phyloP scores from a whole-genome alignment of 345 rosid genomes.

The Salix suchowensis region DNA sequence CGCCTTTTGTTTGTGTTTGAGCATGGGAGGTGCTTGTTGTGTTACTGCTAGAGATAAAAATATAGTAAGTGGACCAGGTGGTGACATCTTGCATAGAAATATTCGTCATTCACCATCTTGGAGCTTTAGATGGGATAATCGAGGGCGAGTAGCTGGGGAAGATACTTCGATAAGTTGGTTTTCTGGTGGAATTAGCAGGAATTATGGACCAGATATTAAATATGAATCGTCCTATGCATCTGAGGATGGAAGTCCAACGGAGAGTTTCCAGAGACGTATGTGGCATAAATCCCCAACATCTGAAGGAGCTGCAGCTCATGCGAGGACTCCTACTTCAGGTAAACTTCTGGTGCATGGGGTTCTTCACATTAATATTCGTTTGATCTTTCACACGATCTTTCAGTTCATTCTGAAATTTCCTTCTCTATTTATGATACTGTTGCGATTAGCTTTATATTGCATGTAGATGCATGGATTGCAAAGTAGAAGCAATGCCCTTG shows the following conservation, averaged over 20 bases:
- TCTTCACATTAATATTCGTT: background rate
- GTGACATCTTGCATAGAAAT: conserved; percentile 58
- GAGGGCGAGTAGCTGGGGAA: conserved; percentile 97
- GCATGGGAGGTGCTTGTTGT: conserved; percentile 95
- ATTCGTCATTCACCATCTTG: conserved; percentile 78
- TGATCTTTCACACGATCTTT: background rate
- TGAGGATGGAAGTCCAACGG: conserved; percentile 63
- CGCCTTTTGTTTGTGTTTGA: conserved; percentile 24
- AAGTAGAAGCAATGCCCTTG: background rate
- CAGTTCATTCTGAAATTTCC: background rate
- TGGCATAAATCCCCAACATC: conserved; percentile 70
- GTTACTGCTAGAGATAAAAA: conserved; percentile 90
- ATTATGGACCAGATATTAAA: conserved; percentile 53
- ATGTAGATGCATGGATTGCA: background rate
- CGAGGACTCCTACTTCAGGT: conserved; percentile 70
- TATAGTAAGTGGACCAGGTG: conserved; percentile 53
- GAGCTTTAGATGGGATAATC: conserved; percentile 94
- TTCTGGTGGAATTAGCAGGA: conserved; percentile 55
- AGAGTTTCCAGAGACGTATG: conserved; percentile 41
- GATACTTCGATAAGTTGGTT: conserved; percentile 68
- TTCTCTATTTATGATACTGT: background rate
- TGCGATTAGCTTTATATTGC: background rate
- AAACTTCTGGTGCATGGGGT: conserved; percentile 7
- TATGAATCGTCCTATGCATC: conserved; percentile 55
- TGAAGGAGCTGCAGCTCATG: conserved; percentile 34